These are phyloP conservation scores for Styphnolobium japonicum DNA, from an alignment of 306 rosid species.

Conservation along the genomic window DNA sequence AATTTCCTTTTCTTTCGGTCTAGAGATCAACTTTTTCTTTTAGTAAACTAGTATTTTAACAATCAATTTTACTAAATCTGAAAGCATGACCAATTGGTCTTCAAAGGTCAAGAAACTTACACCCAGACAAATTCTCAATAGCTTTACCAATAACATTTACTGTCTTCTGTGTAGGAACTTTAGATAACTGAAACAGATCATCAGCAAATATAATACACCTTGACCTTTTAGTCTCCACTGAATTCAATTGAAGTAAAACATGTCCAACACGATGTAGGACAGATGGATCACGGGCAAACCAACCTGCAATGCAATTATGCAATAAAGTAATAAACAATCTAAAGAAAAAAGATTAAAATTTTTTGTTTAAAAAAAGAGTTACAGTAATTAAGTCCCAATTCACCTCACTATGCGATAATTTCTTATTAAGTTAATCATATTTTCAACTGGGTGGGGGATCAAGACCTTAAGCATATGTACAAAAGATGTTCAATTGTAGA, in stretches of 20 bases:
- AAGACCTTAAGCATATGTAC: neutral
- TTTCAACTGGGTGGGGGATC: neutral
- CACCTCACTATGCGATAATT: neutral
- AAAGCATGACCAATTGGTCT: neutral
- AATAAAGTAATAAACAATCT: conserved; percentile 4
- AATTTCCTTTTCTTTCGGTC: neutral
- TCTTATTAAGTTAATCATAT: conserved; percentile 3
- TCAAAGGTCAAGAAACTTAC: conserved; percentile 43
- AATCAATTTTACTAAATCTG: neutral
- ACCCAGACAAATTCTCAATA: conserved; percentile 50
- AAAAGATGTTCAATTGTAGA: conserved; percentile 1
- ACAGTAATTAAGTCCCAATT: neutral
- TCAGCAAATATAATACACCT: conserved; percentile 54
- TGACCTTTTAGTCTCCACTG: conserved; percentile 47
- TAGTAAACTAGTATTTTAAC: neutral
- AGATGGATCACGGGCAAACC: conserved; percentile 59
- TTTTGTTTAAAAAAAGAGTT: neutral
- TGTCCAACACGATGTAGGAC: conserved; percentile 62
- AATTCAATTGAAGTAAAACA: conserved; percentile 47
- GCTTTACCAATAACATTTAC: conserved; percentile 41
- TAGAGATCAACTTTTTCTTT: neutral
- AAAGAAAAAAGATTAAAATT: neutral
- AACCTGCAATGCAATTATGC: conserved; percentile 38
- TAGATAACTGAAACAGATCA: conserved; percentile 65
- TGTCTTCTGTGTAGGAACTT: conserved; percentile 49